Evolutionary conservation across 805 yeast species (phyloP).

Genomic region (Monosporozyma servazzii): DNA sequence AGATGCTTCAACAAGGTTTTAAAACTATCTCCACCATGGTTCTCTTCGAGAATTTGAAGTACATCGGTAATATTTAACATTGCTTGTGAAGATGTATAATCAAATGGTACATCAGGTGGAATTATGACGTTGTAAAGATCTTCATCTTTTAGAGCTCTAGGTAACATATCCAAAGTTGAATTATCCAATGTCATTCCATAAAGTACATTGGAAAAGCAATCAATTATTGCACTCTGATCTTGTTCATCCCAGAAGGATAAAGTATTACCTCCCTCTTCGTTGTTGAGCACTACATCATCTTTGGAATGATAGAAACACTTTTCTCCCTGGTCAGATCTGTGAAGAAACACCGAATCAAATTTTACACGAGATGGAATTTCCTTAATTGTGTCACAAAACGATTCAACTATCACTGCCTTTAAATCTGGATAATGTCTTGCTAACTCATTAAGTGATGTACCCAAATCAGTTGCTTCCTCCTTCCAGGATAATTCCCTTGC

Average conservation of each 20-base stretch:
- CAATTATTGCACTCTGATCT: slow-evolving; percentile 39
- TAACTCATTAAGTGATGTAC: slow-evolving; percentile 66
- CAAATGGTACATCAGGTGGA: slow-evolving; percentile 50
- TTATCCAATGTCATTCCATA: slow-evolving; percentile 45
- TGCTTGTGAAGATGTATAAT: slow-evolving; percentile 47
- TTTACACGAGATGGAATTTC: slow-evolving; percentile 35
- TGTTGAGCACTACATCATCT: slow-evolving; percentile 34
- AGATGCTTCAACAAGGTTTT: slow-evolving; percentile 29
- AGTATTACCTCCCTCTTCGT: slow-evolving; percentile 34
- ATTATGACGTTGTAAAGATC: slow-evolving; percentile 42
- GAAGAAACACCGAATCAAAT: slow-evolving; percentile 38
- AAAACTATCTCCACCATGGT: slow-evolving; percentile 41
- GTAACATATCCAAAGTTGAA: slow-evolving; percentile 36
- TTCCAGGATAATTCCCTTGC: slow-evolving; percentile 47
- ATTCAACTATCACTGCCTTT: slow-evolving; percentile 46
- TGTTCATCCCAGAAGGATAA: slow-evolving; percentile 47
- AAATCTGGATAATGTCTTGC: slow-evolving; percentile 75
- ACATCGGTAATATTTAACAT: slow-evolving; percentile 45
- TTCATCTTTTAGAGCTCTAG: slow-evolving; percentile 32
- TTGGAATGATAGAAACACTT: slow-evolving; percentile 35
- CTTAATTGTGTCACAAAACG: slow-evolving; percentile 38
- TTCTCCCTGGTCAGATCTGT: slow-evolving; percentile 28
- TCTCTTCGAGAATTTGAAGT: slow-evolving; percentile 48
- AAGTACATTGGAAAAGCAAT: slow-evolving; percentile 40
- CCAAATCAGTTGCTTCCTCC: slow-evolving; percentile 48